Evolutionary conservation across 1,284 basidiomycete genomes (phyloP), one percentile per base, ranked within the genome.

Genomic region (Sanghuangporus sanghuang): DNA sequence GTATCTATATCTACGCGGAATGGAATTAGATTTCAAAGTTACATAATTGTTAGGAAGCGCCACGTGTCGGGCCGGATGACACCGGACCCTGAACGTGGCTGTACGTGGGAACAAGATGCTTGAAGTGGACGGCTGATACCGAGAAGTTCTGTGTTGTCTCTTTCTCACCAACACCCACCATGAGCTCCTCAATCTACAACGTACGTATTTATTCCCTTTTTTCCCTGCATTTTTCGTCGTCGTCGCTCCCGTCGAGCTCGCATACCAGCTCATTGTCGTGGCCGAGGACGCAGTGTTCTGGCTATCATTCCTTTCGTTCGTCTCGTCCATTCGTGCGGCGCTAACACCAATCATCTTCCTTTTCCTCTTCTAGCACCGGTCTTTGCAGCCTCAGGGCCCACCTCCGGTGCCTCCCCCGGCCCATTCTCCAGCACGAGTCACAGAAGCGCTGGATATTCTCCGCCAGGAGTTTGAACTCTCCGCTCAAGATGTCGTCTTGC

Each of bases 381-480:
- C 81, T 66, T 79, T 90, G 23, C 87, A 85, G 72, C 86, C 84
- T 7, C 82, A 81, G 12, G 84, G 71, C 72, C 81, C 74, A 6
- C 82, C 81, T 7, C 69, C 81, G 76, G 74, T 78, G 74, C 68
- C 59, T 11, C 52, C 36, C 2, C 77, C 77, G 54, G 70, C 69
- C 66, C 77, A 73, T 58, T 71, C 75, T 60, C 75, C 76, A 68
- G 69, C 72, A 64, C 76, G 93, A 54, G 79, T 97, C 67, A 85
- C 85, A 65, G 93, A 96, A 65, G 84, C 89, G 40, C 86, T 98
- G 68, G 94, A 96, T 60, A 80, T 84, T 66, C 89, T 97, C 72
- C 85, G 90, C 68, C 85, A 87, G 62, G 96, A 98, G 78, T 96
- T 94, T 71, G 95, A 97, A 65, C 78, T 80, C 59, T 78, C 96